Conservation (phyloP, 176 grass and related monocot genomes). For the Triticum aestivum region IWGSC_CS_RefSeq_v2.1 NC_057801.1:793205148-793205647, state of each 20-base stretch:
- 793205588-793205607: not conserved
- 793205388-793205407: slow-evolving; percentile 58
- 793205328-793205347: slow-evolving; percentile 22
- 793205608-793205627: too few relatives aligned
- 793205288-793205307: not conserved
- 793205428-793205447: slow-evolving; percentile 30
- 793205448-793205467: not conserved
- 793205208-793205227: not conserved
- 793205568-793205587: not conserved
- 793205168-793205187: slow-evolving; percentile 31
- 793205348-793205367: slow-evolving; percentile 44
- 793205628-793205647: not conserved
- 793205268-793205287: slow-evolving; percentile 21
- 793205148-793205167: slow-evolving; percentile 31
- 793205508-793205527: slow-evolving; percentile 12
- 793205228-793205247: not conserved
- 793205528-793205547: slow-evolving; percentile 20
- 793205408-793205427: slow-evolving; percentile 23
- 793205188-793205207: not conserved
- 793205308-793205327: slow-evolving; percentile 20
- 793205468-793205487: not conserved
- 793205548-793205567: not conserved
- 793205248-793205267: not conserved
- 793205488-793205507: not conserved
- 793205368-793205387: slow-evolving; percentile 63